phyloP scores from a whole-genome alignment of 2,329 filamentous ascomycete species.

The Trichoderma citrinoviride region DNA sequence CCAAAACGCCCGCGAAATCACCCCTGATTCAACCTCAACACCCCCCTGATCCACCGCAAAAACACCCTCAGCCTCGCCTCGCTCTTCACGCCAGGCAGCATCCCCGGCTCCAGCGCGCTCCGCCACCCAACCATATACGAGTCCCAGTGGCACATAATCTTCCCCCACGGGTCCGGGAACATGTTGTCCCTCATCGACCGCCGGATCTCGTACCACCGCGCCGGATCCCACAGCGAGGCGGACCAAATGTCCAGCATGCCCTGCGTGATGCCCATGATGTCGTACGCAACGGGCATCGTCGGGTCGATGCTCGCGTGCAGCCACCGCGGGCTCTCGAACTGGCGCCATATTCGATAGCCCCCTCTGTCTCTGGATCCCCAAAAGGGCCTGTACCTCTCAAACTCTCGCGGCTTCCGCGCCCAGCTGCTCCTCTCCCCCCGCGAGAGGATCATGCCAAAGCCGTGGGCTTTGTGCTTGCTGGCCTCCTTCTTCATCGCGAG shows the following conservation, averaged over 20 bases:
- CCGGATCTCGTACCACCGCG: conserved; percentile 16
- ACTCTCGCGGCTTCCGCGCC: conserved; percentile 7
- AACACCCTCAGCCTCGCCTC: not conserved
- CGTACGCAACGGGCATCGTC: not conserved
- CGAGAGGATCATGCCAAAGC: conserved; percentile 21
- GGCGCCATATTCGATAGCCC: not conserved
- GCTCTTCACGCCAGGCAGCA: not conserved
- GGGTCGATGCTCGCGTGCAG: not conserved
- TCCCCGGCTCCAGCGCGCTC: not conserved
- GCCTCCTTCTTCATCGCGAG: not conserved
- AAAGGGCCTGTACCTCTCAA: conserved; percentile 20
- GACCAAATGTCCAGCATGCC: conserved; percentile 22
- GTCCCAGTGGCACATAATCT: not conserved
- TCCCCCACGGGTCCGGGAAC: not conserved
- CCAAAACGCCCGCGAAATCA: too few species aligned
- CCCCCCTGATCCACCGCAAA: not conserved
- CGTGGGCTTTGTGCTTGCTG: not conserved
- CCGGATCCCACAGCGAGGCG: conserved; percentile 21
- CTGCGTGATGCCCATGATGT: conserved; percentile 1
- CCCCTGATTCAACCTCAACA: not conserved
- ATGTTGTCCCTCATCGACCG: not conserved
- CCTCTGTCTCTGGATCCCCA: not conserved
- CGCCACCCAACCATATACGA: not conserved
- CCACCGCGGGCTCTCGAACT: not conserved
- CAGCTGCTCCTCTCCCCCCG: conserved; percentile 15